A percentile compares a stretch with the other conserved stretches of the same genome.
These are phyloP conservation scores for Aspergillus transmontanensis DNA, from an alignment of 2,329 filamentous ascomycete genomes.

Conservation along the genomic window DNA sequence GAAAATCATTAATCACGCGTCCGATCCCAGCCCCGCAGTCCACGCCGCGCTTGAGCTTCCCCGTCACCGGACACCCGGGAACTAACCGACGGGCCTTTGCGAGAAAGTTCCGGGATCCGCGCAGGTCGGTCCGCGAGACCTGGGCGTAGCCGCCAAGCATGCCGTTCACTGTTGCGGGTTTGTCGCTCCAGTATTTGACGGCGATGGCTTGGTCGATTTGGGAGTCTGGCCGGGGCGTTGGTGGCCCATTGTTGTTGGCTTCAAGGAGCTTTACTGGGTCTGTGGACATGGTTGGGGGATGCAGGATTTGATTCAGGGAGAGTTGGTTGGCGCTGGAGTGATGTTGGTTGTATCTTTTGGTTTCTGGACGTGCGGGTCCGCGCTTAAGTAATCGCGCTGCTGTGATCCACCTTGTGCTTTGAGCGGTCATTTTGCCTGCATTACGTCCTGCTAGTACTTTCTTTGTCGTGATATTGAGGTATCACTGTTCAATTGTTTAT, in stretches of 20 bases:
- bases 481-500: not conserved
- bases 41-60: slow-evolving; percentile 43
- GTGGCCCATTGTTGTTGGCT: not conserved
- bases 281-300: not conserved
- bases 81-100: slow-evolving; percentile 58
- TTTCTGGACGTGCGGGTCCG: not conserved
- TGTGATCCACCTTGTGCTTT: not conserved
- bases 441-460: not conserved
- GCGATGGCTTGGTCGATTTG: slow-evolving; percentile 39
- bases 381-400: not conserved
- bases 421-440: not conserved
- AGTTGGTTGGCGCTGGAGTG: not conserved
- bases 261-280: not conserved
- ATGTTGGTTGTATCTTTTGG: not conserved
- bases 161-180: slow-evolving; percentile 49
- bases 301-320: too few species aligned
- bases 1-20: slow-evolving; percentile 74
- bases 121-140: slow-evolving; percentile 70
- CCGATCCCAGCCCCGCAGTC: slow-evolving; percentile 77
- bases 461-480: not conserved
- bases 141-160: slow-evolving; percentile 70
- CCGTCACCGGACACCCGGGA: slow-evolving; percentile 7
- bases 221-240: slow-evolving; percentile 9
- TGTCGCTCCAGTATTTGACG: slow-evolving; percentile 39
- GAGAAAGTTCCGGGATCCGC: slow-evolving; percentile 68